Base-by-base conservation (phyloP, 140 eudicot species). In the Flaveria floridana region DNA sequence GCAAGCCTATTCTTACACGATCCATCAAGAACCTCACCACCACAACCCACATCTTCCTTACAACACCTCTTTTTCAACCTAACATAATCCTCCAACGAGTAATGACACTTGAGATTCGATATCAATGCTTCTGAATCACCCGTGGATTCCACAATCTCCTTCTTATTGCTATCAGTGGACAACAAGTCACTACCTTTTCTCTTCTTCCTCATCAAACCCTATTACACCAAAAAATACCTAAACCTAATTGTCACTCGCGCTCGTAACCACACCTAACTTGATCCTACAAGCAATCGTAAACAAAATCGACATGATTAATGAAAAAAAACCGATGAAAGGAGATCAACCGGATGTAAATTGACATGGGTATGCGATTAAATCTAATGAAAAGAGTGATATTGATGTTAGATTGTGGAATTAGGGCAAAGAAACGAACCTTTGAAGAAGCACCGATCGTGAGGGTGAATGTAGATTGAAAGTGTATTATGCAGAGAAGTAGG, bases 31-130 rank as follows among this genome's bases (percentile, higher is more conserved):
- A 83, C 90, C 23, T 44, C 72, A 58, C 73, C 76, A 30, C 72
- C 62, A 55, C 42, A 76, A 41, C 47, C 81, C 44, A 81, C 88
- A 64, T 85, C 86, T 72, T 89, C 90, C 65, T 85, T 89, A 23
- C 87, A 84, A 61, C 88, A 85, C 81, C 87, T 85, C 65, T 83
- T 89, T 34, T 78, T 87, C 73, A 89, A 77, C 78, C 96, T 75
- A 6, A 84, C 84, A 47, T 82, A 89, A 83, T 87, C 92, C 64
- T 85, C 96, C 23, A 89, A 77, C 0, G 96, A 89, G 77, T 78
- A 81, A 78, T 89, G 90, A 30, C 82, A 71, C 87, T 82, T 83
- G 2, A 81, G 68, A 67, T 88, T 84, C 4, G 86, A 79, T 47
- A 74, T 68, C 73, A 82, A 65, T 3, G 84, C 70, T 79, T 73